Conservation (phyloP, 1,284 basidiomycete species). For the Apiotrichum sp. region DNA sequence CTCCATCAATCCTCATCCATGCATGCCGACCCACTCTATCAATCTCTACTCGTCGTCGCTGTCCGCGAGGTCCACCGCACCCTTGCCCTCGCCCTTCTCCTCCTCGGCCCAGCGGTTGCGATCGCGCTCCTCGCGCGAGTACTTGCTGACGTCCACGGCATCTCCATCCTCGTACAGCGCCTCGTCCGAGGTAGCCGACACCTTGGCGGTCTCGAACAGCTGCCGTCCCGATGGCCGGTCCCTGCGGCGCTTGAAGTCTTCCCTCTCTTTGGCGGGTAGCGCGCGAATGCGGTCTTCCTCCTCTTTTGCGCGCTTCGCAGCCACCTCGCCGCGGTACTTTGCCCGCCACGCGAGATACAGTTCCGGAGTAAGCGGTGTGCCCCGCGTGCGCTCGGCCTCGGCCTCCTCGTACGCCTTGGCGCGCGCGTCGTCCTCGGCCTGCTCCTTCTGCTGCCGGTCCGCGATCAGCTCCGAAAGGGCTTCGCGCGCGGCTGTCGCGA, state of each 20-base stretch:
- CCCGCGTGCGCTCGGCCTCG: constrained; percentile 79
- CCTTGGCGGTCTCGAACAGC: constrained; percentile 73
- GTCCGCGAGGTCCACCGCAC: constrained; percentile 7
- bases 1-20: too few relatives aligned
- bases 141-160: constrained; percentile 80
- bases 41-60: constrained; percentile 13
- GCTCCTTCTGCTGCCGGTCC: constrained; percentile 55
- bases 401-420: constrained; percentile 71
- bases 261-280: constrained; percentile 74
- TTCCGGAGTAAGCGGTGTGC: constrained; percentile 79
- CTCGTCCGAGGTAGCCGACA: constrained; percentile 64
- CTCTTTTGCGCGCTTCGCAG: constrained; percentile 57
- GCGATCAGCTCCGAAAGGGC: constrained; percentile 62
- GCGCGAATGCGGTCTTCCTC: constrained; percentile 77
- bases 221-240: constrained; percentile 76
- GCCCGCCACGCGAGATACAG: constrained; percentile 76
- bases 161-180: constrained; percentile 69
- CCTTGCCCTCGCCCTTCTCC: constrained; percentile 36
- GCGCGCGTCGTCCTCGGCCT: constrained; percentile 62
- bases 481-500: constrained; percentile 81
- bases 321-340: constrained; percentile 66
- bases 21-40: too few relatives aligned
- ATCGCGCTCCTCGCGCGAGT: constrained; percentile 61
- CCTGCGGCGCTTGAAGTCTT: constrained; percentile 68
- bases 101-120: constrained; percentile 61